Conservation (phyloP, 2,329 filamentous ascomycete genomes). For the Zasmidium angulare region DNA sequence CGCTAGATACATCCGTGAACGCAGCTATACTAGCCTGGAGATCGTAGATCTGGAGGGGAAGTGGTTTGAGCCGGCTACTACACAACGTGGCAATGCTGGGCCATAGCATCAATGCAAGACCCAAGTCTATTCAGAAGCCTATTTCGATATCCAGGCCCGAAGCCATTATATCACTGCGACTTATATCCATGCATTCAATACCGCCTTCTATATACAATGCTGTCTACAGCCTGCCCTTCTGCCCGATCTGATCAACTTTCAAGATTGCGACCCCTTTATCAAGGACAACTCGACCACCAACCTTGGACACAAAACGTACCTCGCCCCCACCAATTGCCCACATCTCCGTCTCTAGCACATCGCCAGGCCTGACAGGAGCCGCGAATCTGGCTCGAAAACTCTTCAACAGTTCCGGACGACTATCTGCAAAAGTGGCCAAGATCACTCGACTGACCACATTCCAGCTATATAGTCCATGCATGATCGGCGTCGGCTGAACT, state of each 20-base stretch:
- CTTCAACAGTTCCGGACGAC: conserved; percentile 74
- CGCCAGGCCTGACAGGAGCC: conserved; percentile 75
- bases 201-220: no score
- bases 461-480: conserved; percentile 86
- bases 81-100: neutral
- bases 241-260: neutral
- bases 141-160: neutral
- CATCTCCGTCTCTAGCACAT: conserved; percentile 74
- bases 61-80: neutral
- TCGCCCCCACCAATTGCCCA: conserved; percentile 61
- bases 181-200: no score
- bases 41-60: no score
- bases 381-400: conserved; percentile 87
- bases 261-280: conserved; percentile 7
- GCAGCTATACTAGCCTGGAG: no score
- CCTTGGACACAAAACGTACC: conserved; percentile 4
- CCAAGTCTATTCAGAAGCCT: neutral
- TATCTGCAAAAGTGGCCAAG: conserved; percentile 67
- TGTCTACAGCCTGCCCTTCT: neutral
- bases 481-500: conserved; percentile 80
- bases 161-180: no score
- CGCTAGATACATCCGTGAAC: no score
- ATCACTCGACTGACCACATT: conserved; percentile 73
- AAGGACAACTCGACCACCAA: conserved; percentile 12
- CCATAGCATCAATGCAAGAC: neutral